Base-by-base conservation (phyloP, 768 basidiomycete genomes). In the Suillus sp. region DNA sequence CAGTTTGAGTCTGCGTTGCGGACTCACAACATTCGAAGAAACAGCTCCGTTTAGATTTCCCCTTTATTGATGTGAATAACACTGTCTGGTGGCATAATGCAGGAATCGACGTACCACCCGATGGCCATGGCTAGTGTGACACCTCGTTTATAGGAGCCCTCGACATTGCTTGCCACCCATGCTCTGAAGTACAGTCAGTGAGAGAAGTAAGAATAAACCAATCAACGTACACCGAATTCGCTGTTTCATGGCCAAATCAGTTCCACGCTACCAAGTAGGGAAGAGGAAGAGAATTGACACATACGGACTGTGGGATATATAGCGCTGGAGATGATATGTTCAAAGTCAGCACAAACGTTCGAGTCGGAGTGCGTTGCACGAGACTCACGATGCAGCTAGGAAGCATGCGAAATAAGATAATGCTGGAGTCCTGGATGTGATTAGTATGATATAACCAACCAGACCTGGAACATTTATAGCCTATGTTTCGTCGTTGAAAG, bases 391-490 rank as follows among this genome's bases (percentile, higher is more conserved):
- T 27, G 86, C 84, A 20, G 88, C 91, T 4, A 91, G 76, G 70
- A 84, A 92, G 27, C 86, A 84, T 4, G 89, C 89, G 66, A 91
- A 89, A 71, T 91, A 91, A 6, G 88, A 90, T 45, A 91, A 71
- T 2, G 81, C 83, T n/a, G 87, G 79, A 25, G 77, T 84, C 32
- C 75, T 82, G 1, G 89, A 89, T 48, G 76, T 75, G 22, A 89
- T 83, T 60, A 92, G 77, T 58, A 91, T 89, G 64, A 87, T 84
- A 69, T 91, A 92, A 34, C 85, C 89, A 6, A 78, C 79, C 51
- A 86, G 70, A 45, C 85, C 83, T 73, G 62, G 40, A 45, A 5
- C 22, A 32, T 40, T 1, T 57, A 40, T 57, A 40, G 38, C 27
- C 22, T 40, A 20, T 27, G 25, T 30, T 32, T 20, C 25, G 38